Evolutionary conservation across 306 rosid genomes (phyloP).

Genomic region (Malus orientalis): DNA sequence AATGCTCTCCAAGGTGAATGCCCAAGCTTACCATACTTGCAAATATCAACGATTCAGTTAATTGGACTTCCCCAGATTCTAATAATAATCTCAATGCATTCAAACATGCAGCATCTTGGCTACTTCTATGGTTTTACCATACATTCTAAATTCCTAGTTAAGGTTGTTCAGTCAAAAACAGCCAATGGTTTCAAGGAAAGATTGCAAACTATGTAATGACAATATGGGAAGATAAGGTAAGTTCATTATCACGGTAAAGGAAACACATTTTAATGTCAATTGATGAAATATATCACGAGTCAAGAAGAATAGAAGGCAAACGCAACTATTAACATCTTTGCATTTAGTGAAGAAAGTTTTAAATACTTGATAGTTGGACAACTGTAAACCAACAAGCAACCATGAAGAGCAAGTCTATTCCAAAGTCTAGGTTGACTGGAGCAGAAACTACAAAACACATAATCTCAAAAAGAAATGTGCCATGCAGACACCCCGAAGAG

Average conservation of each 20-base stretch:
- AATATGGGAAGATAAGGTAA: background rate
- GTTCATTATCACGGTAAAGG: background rate
- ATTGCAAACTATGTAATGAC: background rate
- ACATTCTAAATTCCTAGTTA: background rate
- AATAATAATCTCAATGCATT: background rate
- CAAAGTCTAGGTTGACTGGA: background rate
- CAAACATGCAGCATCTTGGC: background rate
- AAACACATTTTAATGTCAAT: background rate
- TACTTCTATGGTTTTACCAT: background rate
- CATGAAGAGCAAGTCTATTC: background rate
- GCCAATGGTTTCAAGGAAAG: background rate
- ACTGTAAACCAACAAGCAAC: background rate
- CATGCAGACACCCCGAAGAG: background rate
- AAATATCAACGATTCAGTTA: background rate
- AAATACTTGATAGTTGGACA: background rate
- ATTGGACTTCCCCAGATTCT: background rate
- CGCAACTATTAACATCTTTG: background rate
- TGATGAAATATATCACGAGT: background rate
- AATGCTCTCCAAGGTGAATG: background rate
- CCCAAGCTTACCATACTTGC: background rate
- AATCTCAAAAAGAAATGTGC: background rate
- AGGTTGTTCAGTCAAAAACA: background rate
- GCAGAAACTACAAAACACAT: background rate
- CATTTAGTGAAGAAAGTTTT: background rate
- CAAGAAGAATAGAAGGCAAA: background rate